A percentile compares a stretch with the other conserved stretches of the same genome.
These are phyloP conservation scores for Linnemannia hyalina DNA, from an alignment of 192 early-diverging fungal genomes.

Conservation along the genomic window DNA sequence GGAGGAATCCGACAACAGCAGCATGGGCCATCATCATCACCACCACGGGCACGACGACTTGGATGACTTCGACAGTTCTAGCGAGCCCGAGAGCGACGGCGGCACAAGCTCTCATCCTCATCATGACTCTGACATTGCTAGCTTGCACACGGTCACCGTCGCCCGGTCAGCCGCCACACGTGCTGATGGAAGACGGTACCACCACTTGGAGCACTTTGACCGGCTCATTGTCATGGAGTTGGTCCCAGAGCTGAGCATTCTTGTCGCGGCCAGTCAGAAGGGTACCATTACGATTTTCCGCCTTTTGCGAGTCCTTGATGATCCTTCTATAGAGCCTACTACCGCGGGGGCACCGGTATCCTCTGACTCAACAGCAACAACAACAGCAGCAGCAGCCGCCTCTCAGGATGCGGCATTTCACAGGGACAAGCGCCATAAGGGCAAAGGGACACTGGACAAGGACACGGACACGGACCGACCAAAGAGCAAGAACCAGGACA, in stretches of 20 bases:
- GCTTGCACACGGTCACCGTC: slow-evolving; percentile 34
- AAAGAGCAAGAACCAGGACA: background rate
- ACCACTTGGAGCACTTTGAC: slow-evolving; percentile 51
- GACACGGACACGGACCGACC: background rate
- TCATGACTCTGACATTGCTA: background rate
- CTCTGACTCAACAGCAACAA: background rate
- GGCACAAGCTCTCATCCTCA: too few species aligned
- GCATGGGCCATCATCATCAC: background rate
- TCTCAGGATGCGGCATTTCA: background rate
- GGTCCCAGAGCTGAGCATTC: slow-evolving; percentile 33
- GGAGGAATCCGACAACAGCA: background rate
- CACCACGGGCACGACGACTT: slow-evolving; percentile 1
- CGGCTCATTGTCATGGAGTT: slow-evolving; percentile 49
- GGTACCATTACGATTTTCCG: slow-evolving; percentile 44
- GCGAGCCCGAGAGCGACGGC: background rate
- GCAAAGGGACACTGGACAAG: background rate
- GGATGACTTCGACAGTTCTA: slow-evolving; percentile 5
- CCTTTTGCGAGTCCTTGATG: slow-evolving; percentile 30
- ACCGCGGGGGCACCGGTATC: background rate
- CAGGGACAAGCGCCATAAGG: background rate
- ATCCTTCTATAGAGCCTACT: background rate
- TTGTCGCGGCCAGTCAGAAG: slow-evolving; percentile 55
- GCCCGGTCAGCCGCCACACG: slow-evolving; percentile 38
- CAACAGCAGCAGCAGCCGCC: background rate
- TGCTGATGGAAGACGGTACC: slow-evolving; percentile 35